These are phyloP conservation scores for Diospyros kaki DNA, from an alignment of 148 eudicot genomes.

Conservation along the genomic window DNA sequence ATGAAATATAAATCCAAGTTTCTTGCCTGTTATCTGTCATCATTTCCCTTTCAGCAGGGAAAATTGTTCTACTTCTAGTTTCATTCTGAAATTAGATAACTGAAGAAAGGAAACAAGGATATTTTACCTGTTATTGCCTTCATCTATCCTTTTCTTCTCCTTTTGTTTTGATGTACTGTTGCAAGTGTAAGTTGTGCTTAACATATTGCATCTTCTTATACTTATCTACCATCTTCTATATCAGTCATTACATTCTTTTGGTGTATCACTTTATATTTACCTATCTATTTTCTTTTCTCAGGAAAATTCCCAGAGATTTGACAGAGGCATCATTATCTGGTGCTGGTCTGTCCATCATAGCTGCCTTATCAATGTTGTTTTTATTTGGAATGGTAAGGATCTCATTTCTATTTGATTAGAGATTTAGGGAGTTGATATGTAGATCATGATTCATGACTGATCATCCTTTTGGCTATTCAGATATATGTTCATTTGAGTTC, in stretches of 20 bases:
- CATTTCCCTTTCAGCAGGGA: background rate
- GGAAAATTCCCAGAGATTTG: conserved; percentile 97
- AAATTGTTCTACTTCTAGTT: background rate
- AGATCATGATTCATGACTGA: background rate
- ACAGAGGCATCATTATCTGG: conserved; percentile 96
- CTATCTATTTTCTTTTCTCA: conserved; percentile 24
- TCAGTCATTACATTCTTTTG: background rate
- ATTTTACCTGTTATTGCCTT: background rate
- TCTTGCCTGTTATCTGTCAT: background rate
- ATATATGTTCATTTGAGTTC: background rate
- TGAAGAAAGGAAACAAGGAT: conserved; percentile 1
- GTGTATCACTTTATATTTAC: background rate
- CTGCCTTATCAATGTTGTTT: conserved; percentile 77
- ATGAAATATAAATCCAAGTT: background rate
- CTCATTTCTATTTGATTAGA: conserved; percentile 11
- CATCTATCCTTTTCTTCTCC: background rate
- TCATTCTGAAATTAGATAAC: background rate
- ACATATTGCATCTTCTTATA: background rate
- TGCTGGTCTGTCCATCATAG: conserved; percentile 89
- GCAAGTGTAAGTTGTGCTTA: background rate
- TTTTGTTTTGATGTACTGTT: background rate
- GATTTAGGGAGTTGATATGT: conserved; percentile 6
- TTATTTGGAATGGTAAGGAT: conserved; percentile 92
- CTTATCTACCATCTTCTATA: background rate
- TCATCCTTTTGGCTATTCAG: background rate